Conservation (phyloP, 345 rosid genomes). For the Pistacia vera region DNA sequence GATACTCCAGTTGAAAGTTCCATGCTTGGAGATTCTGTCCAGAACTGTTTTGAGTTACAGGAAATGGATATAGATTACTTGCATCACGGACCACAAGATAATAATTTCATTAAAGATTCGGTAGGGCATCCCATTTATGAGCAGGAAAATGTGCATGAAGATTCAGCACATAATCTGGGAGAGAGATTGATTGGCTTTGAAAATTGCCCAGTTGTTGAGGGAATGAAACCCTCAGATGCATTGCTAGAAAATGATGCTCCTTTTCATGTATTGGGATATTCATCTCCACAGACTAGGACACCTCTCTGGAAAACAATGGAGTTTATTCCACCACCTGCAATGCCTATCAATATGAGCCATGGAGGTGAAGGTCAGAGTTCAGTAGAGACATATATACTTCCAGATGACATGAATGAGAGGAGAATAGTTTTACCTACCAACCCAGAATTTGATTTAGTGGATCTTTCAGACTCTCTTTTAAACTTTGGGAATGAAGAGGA, state of each 20-base stretch:
- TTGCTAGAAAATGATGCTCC: slow-evolving; percentile 27
- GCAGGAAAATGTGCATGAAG: slow-evolving; percentile 14
- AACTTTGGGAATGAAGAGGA: slow-evolving; percentile 30
- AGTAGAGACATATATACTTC: slow-evolving; percentile 14
- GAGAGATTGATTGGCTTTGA: slow-evolving; percentile 17
- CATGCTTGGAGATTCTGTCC: slow-evolving; percentile 22
- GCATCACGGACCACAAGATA: background rate
- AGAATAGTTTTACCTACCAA: slow-evolving; percentile 21
- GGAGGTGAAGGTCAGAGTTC: slow-evolving; percentile 27
- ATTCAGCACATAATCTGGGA: slow-evolving; percentile 16
- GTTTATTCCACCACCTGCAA: slow-evolving; percentile 37
- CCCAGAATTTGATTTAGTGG: slow-evolving; percentile 36
- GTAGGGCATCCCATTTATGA: background rate
- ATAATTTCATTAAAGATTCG: slow-evolving; percentile 13
- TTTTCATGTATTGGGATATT: slow-evolving; percentile 25
- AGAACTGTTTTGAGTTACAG: slow-evolving; percentile 20
- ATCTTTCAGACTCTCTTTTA: slow-evolving; percentile 43
- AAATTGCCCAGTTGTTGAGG: slow-evolving; percentile 24
- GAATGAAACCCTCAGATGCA: slow-evolving; percentile 16
- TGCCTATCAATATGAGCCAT: slow-evolving; percentile 30
- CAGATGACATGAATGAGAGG: slow-evolving; percentile 22
- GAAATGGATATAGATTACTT: slow-evolving; percentile 16
- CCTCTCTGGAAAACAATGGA: slow-evolving; percentile 47
- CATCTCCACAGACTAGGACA: slow-evolving; percentile 31
- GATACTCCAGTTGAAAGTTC: slow-evolving; percentile 11